phyloP scores from a whole-genome alignment of 2,329 filamentous ascomycete genomes.

The Orbilia oligospora region DNA sequence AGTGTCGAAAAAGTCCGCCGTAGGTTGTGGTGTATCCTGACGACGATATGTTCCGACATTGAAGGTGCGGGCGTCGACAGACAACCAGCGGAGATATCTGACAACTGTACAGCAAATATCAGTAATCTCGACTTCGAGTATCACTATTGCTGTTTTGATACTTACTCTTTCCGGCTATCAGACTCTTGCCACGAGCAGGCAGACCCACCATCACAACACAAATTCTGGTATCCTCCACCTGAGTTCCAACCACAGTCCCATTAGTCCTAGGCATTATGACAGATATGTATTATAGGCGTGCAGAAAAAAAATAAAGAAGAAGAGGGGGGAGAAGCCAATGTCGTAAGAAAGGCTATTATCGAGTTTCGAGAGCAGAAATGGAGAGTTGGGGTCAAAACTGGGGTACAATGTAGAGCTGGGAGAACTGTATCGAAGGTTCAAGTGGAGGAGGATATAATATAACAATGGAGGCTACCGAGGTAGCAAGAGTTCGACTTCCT shows the following conservation, averaged over 20 bases:
- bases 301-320: conserved; percentile 1
- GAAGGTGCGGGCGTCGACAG: conserved; percentile 92
- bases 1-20: conserved; percentile 94
- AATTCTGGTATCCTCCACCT: conserved; percentile 61
- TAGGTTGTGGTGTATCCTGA: conserved; percentile 87
- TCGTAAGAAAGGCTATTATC: conserved; percentile 5
- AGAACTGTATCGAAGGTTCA: conserved; percentile 29
- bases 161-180: conserved; percentile 96
- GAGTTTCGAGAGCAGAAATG: conserved; percentile 1
- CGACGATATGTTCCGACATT: conserved; percentile 98
- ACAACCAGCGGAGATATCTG: conserved; percentile 96
- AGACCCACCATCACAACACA: conserved; percentile 99
- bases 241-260: conserved; percentile 58
- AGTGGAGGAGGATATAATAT: conserved; percentile 36
- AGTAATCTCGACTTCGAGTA: conserved; percentile 1
- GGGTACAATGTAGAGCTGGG: conserved; percentile 13
- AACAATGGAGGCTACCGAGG: conserved; percentile 21
- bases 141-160: conserved; percentile 47
- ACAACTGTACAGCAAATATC: conserved; percentile 73
- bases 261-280: conserved; percentile 60
- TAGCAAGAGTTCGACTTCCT: conserved; percentile 30
- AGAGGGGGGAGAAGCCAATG: no score
- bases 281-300: conserved; percentile 22
- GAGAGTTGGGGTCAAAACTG: conserved; percentile 13
- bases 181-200: conserved; percentile 94